These are phyloP conservation scores for Xylaria sp. DNA, from an alignment of 2,329 filamentous ascomycete species.

Conservation along the genomic window DNA sequence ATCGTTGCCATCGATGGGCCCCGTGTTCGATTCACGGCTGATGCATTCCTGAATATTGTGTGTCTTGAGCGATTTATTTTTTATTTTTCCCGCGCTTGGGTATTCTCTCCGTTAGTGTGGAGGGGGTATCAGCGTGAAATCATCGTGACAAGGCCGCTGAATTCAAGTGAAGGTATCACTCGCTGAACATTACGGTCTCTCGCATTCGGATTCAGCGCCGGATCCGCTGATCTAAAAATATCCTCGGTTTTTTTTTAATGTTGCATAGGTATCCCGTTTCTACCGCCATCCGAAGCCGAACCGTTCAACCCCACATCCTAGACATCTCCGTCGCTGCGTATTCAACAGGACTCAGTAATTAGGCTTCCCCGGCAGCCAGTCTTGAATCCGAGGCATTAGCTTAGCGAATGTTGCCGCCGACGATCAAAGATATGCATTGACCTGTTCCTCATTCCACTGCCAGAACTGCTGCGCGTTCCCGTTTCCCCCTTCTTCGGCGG, in stretches of 20 bases:
- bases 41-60: conserved; percentile 44
- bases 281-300: not conserved
- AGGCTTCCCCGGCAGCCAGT: not conserved
- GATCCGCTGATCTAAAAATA: not conserved
- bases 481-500: conserved; percentile 52
- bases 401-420: not conserved
- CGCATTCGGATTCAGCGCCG: not conserved
- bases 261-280: not conserved
- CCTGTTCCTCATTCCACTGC: conserved; percentile 58
- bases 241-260: not conserved
- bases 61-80: not conserved
- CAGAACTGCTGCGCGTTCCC: conserved; percentile 55
- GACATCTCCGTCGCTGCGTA: not conserved
- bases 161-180: not conserved
- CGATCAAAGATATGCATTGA: conserved; percentile 38
- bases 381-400: not conserved
- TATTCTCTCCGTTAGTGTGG: not conserved
- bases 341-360: not conserved
- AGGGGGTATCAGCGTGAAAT: not conserved
- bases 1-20: conserved; percentile 65
- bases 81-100: not conserved
- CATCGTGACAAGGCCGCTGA: not conserved
- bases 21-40: conserved; percentile 60
- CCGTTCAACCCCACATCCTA: not conserved
- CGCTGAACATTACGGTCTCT: not conserved